These are phyloP conservation scores for Penicillium waksmanii DNA, from an alignment of 495 filamentous ascomycete species.

Conservation along the genomic window DNA sequence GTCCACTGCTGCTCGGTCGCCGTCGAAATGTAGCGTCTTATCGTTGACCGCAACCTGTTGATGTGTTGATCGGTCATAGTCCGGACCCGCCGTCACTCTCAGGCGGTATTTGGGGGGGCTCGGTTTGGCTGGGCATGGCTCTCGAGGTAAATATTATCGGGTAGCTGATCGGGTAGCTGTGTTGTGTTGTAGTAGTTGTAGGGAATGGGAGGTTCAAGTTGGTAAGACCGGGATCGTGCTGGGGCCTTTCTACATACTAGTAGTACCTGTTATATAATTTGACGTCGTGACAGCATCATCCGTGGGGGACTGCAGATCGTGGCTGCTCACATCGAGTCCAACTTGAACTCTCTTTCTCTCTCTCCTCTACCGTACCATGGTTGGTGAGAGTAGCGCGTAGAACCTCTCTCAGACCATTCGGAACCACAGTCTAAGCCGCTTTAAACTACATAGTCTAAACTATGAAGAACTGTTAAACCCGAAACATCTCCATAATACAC, in stretches of 20 bases:
- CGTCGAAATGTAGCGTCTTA: constrained; percentile 58
- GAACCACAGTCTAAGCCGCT: neutral
- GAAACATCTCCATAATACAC: neutral
- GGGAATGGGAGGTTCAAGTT: too few relatives aligned
- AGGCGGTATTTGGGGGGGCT: constrained; percentile 37
- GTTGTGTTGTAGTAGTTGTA: too few relatives aligned
- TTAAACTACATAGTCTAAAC: neutral
- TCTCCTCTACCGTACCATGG: too few relatives aligned
- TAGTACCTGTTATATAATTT: too few relatives aligned
- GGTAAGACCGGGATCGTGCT: neutral
- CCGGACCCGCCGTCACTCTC: constrained; percentile 63
- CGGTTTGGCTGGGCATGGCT: constrained; percentile 1
- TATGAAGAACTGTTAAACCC: neutral
- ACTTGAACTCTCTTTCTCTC: too few relatives aligned
- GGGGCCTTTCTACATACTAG: neutral
- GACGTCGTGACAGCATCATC: constrained; percentile 6
- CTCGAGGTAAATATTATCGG: neutral
- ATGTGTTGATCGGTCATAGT: constrained; percentile 70
- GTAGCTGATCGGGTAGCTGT: neutral
- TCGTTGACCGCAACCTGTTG: constrained; percentile 73
- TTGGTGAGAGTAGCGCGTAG: neutral
- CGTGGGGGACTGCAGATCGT: too few relatives aligned
- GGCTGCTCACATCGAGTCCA: too few relatives aligned
- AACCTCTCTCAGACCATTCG: neutral
- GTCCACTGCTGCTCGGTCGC: constrained; percentile 59